A percentile compares a stretch with the other conserved stretches of the same genome.
Evolutionary conservation across 768 basidiomycete genomes (phyloP).

Genomic region (Russula compacta): DNA sequence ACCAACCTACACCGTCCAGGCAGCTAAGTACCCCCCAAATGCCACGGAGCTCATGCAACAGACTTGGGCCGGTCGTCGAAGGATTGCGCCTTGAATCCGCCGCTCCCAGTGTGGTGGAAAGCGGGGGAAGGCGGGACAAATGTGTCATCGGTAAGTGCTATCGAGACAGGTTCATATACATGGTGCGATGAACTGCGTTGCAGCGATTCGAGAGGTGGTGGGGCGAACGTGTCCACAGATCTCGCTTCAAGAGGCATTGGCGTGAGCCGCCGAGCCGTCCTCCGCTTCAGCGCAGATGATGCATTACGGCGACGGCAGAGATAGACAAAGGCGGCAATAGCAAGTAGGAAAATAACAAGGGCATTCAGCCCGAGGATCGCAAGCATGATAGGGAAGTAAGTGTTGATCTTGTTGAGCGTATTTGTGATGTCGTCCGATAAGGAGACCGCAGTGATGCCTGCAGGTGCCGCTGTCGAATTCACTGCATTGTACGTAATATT

Average conservation of each 20-base stretch:
- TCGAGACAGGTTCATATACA: constrained; percentile 67
- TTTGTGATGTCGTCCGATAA: constrained; percentile 50
- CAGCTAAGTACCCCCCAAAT: neutral
- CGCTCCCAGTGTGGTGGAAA: constrained; percentile 19
- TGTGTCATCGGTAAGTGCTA: constrained; percentile 33
- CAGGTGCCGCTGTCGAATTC: constrained; percentile 29
- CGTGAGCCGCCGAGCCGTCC: constrained; percentile 38
- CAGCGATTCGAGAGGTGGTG: constrained; percentile 10
- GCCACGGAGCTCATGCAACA: constrained; percentile 25
- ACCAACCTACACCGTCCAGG: neutral
- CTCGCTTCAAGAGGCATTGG: constrained; percentile 48
- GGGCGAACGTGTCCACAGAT: constrained; percentile 16
- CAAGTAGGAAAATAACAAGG: constrained; percentile 50
- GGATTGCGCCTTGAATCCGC: constrained; percentile 8
- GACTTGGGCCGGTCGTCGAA: constrained; percentile 20
- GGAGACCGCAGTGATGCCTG: constrained; percentile 38
- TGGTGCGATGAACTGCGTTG: constrained; percentile 28
- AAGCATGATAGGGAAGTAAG: constrained; percentile 63
- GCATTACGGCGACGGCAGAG: constrained; percentile 41
- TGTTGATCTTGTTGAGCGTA: constrained; percentile 54
- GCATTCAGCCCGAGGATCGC: constrained; percentile 74
- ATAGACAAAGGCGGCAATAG: constrained; percentile 42
- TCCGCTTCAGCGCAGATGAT: constrained; percentile 28
- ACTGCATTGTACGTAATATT: constrained; percentile 61
- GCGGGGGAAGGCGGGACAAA: constrained; percentile 30